Evolutionary conservation across 257 asterid species (phyloP), one percentile per base, ranked within the genome.

Genomic region (Phtheirospermum japonicum): DNA sequence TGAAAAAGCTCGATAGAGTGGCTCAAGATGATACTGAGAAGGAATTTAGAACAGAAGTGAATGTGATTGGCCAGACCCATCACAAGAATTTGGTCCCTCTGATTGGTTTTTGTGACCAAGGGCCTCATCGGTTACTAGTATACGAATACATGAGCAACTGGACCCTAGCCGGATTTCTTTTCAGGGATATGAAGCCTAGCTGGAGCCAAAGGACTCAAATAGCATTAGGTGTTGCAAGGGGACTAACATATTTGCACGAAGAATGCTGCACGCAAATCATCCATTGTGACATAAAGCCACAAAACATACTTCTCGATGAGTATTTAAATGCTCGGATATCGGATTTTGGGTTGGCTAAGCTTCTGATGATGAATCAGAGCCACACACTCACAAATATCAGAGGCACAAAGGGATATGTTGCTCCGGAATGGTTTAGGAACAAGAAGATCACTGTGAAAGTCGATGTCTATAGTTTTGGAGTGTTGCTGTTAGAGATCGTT

Each of bases 381-480:
- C 42, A 71, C 30, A 80, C 87, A 0, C 2, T 23, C 2, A 80
- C 88, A 0, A 61, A 66, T 3, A 71, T 79, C 31, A 68, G 90
- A 49, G 90, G 90, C 9, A 83, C 84, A 9, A 83, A 75, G 56
- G 87, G 94, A 3, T 83, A 85, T 28, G 81, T 85, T 5, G 94
- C 83, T 11, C 94, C 90, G 0, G 90, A 83, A 37, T 83, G 94
- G 94, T 77, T 74, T 43, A 71, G 82, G 65, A 79, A 85, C 75
- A 71, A 43, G 7, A 71, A 56, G 57, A 31, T 85, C 12, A 80
- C 69, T 0, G 73, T 31, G 2, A 85, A 78, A 56, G 87, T 75
- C 0, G 94, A 78, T 64, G 95, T 83, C 2, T 86, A 83, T 34
- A 83, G 90, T 61, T 83, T 81, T 10, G 86, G 91, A 0, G 85